A percentile compares a stretch with the other conserved stretches of the same genome.
Evolutionary conservation across 2,329 filamentous ascomycete species (phyloP).

Genomic region (Cercospora janseana): DNA sequence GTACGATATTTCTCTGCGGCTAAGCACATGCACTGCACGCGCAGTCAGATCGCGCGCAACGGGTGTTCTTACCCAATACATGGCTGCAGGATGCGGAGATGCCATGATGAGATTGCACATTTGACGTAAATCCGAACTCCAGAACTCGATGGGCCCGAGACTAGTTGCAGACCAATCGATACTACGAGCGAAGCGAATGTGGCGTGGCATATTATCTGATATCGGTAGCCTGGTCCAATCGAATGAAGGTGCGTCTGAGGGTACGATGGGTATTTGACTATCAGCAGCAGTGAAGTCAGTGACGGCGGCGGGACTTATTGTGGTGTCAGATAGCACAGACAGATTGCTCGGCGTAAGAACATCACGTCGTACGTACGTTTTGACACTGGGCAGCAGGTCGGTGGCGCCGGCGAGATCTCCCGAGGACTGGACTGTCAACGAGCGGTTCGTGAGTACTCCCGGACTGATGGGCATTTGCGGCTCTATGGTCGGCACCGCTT

Average conservation of each 20-base stretch:
- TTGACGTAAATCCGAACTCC: slow-evolving; percentile 65
- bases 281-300: slow-evolving; percentile 21
- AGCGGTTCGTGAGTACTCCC: neutral
- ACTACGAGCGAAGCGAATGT: slow-evolving; percentile 70
- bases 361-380: slow-evolving; percentile 30
- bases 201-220: slow-evolving; percentile 61
- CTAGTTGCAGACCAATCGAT: slow-evolving; percentile 71
- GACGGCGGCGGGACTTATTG: slow-evolving; percentile 15
- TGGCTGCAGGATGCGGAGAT: slow-evolving; percentile 58
- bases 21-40: too few relatives aligned
- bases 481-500: slow-evolving; percentile 32
- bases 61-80: slow-evolving; percentile 30
- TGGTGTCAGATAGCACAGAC: slow-evolving; percentile 17
- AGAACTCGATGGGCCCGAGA: slow-evolving; percentile 72
- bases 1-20: too few relatives aligned
- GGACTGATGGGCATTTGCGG: neutral
- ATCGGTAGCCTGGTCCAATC: slow-evolving; percentile 77
- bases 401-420: slow-evolving; percentile 26
- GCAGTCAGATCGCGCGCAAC: too few relatives aligned
- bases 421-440: slow-evolving; percentile 11
- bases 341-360: slow-evolving; percentile 19
- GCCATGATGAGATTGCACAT: slow-evolving; percentile 84
- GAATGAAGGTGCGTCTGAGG: slow-evolving; percentile 55
- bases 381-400: slow-evolving; percentile 26
- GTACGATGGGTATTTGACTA: slow-evolving; percentile 31